Evolutionary conservation across 805 yeast species (phyloP).

Genomic region (Candida koratica): DNA sequence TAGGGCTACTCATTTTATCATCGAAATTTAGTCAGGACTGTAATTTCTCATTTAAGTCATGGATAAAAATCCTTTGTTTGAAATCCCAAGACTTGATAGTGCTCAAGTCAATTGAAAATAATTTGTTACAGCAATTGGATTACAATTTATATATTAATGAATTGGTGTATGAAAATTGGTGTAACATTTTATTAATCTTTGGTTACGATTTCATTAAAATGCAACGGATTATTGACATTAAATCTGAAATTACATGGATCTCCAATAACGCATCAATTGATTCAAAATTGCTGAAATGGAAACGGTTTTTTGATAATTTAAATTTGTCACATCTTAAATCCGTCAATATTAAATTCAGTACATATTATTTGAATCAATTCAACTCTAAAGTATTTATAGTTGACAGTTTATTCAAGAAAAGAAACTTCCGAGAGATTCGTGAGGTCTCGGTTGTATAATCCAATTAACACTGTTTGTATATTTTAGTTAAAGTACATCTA

Average conservation of each 20-base stretch:
- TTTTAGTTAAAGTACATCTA: too few relatives aligned
- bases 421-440: constrained; percentile 11
- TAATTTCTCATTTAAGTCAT: constrained; percentile 61
- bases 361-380: constrained; percentile 28
- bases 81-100: constrained; percentile 33
- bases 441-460: neutral
- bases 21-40: constrained; percentile 72
- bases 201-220: constrained; percentile 40
- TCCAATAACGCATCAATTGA: constrained; percentile 17
- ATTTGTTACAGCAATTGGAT: constrained; percentile 49
- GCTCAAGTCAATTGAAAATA: constrained; percentile 50
- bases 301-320: constrained; percentile 22
- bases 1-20: constrained; percentile 66
- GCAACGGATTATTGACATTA: constrained; percentile 26
- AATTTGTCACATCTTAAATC: constrained; percentile 20
- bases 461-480: too few relatives aligned
- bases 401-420: constrained; percentile 15
- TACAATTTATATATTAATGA: constrained; percentile 55
- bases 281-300: constrained; percentile 28
- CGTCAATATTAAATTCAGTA: constrained; percentile 24
- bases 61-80: constrained; percentile 72
- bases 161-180: constrained; percentile 45
- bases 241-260: constrained; percentile 25
- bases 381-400: constrained; percentile 27
- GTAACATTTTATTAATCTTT: constrained; percentile 39